Conservation (phyloP, 371 early-diverging fungal genomes). For the Parasitella parasitica region DNA sequence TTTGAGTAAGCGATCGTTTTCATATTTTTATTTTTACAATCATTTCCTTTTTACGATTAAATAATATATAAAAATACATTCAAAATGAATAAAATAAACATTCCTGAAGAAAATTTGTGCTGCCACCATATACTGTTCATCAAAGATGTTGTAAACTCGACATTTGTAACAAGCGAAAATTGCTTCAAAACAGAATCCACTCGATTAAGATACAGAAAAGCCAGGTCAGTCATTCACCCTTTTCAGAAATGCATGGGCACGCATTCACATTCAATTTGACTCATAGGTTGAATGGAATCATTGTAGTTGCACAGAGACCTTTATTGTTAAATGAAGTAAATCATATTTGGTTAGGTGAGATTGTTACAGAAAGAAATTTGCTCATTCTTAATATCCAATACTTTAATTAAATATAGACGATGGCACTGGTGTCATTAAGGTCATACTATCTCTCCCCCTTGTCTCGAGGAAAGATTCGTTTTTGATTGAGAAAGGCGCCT, state of each 20-base stretch:
- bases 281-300: slow-evolving; percentile 23
- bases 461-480: background rate
- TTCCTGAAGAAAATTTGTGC: slow-evolving; percentile 13
- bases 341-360: slow-evolving; percentile 21
- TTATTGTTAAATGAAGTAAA: slow-evolving; percentile 1
- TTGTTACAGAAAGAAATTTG: background rate
- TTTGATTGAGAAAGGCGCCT: background rate
- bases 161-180: background rate
- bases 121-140: slow-evolving; percentile 24
- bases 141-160: slow-evolving; percentile 6
- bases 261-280: too few relatives aligned
- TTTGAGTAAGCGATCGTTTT: background rate
- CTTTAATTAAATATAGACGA: slow-evolving; percentile 11
- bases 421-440: slow-evolving; percentile 21
- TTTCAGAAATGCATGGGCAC: too few relatives aligned
- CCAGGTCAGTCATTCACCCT: too few relatives aligned
- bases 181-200: slow-evolving; percentile 1
- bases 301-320: slow-evolving; percentile 10
- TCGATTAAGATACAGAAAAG: slow-evolving; percentile 9
- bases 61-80: slow-evolving; percentile 1
- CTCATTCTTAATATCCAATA: too few relatives aligned
- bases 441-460: background rate
- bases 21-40: slow-evolving; percentile 18
- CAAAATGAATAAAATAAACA: background rate
- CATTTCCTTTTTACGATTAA: slow-evolving; percentile 12